phyloP scores from a whole-genome alignment of 495 filamentous ascomycete species.

The Aspergillus diversus region DNA sequence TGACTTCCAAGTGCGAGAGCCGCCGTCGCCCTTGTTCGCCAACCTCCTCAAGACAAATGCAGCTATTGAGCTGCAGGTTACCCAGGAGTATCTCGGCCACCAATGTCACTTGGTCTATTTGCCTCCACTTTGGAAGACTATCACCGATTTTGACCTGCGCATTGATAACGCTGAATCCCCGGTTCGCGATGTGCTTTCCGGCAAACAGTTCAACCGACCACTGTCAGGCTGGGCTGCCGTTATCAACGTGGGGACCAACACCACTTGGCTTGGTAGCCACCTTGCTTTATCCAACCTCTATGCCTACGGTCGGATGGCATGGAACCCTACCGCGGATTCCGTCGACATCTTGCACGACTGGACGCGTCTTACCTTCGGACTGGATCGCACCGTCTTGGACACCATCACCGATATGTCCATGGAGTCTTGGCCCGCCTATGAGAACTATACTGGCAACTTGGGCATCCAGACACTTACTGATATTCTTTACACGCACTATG shows the following conservation, averaged over 20 bases:
- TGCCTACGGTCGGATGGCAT: constrained; percentile 68
- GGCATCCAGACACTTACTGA: constrained; percentile 73
- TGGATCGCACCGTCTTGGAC: constrained; percentile 54
- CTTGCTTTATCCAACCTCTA: constrained; percentile 75
- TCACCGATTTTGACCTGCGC: constrained; percentile 68
- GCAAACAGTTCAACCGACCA: constrained; percentile 59
- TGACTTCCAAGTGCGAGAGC: constrained; percentile 77
- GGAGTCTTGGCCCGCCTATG: constrained; percentile 71
- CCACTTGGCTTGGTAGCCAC: constrained; percentile 70
- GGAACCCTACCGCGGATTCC: constrained; percentile 56
- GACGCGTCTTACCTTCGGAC: constrained; percentile 66
- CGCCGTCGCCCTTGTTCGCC: constrained; percentile 70
- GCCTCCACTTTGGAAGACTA: constrained; percentile 66
- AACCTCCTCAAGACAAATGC: constrained; percentile 59
- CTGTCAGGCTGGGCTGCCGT: constrained; percentile 68
- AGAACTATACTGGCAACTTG: constrained; percentile 71
- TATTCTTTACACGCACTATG: constrained; percentile 67
- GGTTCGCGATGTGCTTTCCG: constrained; percentile 60
- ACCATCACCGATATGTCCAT: constrained; percentile 67
- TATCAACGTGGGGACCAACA: constrained; percentile 69
- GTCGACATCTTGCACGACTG: constrained; percentile 62
- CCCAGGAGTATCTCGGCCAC: constrained; percentile 74
- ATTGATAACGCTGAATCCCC: constrained; percentile 57
- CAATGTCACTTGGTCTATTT: constrained; percentile 71
- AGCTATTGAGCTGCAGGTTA: constrained; percentile 68